Evolutionary conservation across 768 basidiomycete genomes (phyloP).

Genomic region (Lentinula aciculospora): DNA sequence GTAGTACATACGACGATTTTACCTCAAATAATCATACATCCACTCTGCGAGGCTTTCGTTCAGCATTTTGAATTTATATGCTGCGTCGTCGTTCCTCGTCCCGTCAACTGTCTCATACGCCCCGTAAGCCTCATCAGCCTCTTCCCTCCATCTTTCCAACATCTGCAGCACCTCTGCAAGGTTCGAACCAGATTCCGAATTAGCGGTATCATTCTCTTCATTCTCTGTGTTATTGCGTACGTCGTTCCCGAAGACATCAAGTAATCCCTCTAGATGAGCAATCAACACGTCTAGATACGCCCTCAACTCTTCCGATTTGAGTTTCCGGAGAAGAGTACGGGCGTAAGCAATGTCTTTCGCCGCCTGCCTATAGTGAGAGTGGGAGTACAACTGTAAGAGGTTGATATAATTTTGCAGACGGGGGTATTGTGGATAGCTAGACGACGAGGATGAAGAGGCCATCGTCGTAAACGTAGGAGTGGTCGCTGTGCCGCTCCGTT

Average conservation of each 20-base stretch:
- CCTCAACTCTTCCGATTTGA: not conserved
- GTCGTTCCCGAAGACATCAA: not conserved
- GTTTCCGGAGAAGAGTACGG: not conserved
- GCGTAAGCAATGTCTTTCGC: not conserved
- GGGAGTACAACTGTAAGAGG: not conserved
- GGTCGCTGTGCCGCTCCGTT: not conserved
- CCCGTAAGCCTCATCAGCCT: not conserved
- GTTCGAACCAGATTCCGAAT: not conserved
- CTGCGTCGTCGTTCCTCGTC: slow-evolving; percentile 3
- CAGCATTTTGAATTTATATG: slow-evolving; percentile 13
- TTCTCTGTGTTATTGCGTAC: not conserved
- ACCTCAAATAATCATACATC: slow-evolving; percentile 49
- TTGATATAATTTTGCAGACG: slow-evolving; percentile 2
- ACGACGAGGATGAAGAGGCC: not conserved
- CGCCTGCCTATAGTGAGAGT: not conserved
- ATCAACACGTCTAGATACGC: not conserved
- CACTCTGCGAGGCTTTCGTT: slow-evolving; percentile 37
- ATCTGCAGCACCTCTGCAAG: not conserved
- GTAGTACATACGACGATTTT: not conserved
- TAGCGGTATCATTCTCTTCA: not conserved
- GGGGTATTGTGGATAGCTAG: not conserved
- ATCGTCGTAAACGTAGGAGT: not conserved
- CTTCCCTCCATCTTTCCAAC: not conserved
- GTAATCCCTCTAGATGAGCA: not conserved
- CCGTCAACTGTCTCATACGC: not conserved